Percentiles rank a stretch among this genome's conserved stretches.
phyloP scores from a whole-genome alignment of 1,139 yeast species.

The Diutina pseudorugosa region DNA sequence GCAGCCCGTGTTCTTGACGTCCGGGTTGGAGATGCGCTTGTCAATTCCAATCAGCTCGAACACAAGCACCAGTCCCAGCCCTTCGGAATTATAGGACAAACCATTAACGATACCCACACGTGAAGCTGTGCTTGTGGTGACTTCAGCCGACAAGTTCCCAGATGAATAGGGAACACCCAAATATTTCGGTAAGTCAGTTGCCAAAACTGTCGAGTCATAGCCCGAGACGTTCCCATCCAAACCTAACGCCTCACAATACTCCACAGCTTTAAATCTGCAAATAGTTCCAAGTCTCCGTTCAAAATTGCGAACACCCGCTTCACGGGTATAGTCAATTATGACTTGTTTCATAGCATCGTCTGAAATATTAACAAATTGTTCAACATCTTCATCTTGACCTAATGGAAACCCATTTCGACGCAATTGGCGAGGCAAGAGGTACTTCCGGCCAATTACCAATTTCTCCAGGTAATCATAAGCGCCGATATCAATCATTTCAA shows the following conservation, averaged over 20 bases:
- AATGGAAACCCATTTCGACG: constrained; percentile 54
- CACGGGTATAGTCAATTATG: constrained; percentile 65
- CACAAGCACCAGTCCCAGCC: constrained; percentile 72
- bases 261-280: constrained; percentile 77
- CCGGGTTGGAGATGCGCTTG: constrained; percentile 2
- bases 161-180: constrained; percentile 37
- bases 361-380: constrained; percentile 14
- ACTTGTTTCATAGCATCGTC: constrained; percentile 48
- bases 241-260: constrained; percentile 36
- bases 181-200: constrained; percentile 34
- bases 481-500: constrained; percentile 70
- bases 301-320: constrained; percentile 76
- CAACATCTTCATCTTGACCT: constrained; percentile 16
- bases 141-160: constrained; percentile 18
- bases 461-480: constrained; percentile 82
- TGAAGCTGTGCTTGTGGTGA: constrained; percentile 5
- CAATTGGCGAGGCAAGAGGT: constrained; percentile 70
- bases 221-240: constrained; percentile 7
- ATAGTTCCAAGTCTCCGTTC: constrained; percentile 64
- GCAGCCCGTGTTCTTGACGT: not conserved
- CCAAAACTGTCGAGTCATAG: constrained; percentile 29
- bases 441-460: constrained; percentile 56
- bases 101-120: constrained; percentile 75
- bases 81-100: constrained; percentile 77
- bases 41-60: constrained; percentile 66